phyloP scores from a whole-genome alignment of 345 rosid genomes.

The Citrus inodora region DNA sequence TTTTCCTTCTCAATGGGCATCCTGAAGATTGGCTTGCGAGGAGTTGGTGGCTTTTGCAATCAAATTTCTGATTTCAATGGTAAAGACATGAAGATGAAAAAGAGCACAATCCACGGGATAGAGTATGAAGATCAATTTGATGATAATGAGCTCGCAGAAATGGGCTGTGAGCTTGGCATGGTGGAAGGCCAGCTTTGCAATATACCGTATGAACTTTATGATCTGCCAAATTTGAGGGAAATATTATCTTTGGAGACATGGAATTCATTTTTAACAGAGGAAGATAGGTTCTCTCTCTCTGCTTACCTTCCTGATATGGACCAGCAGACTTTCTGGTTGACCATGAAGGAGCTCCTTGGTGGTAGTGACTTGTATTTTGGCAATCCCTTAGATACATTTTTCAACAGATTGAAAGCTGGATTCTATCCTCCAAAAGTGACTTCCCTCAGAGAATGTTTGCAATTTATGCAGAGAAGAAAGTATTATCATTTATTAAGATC shows the following conservation, averaged over 20 bases:
- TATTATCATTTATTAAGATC: conserved; percentile 47
- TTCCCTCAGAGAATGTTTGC: conserved; percentile 37
- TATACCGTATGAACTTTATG: conserved; percentile 62
- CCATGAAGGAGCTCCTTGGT: conserved; percentile 56
- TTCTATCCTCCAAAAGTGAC: conserved; percentile 49
- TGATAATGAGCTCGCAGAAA: conserved; percentile 34
- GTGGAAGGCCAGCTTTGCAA: conserved; percentile 53
- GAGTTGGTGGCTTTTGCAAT: conserved; percentile 15
- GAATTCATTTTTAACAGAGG: conserved; percentile 60
- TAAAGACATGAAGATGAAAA: conserved; percentile 24
- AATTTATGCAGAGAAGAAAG: conserved; percentile 36
- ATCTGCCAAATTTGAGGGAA: conserved; percentile 54
- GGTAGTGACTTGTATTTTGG: conserved; percentile 54
- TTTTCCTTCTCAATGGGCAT: conserved; percentile 33
- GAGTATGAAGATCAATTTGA: conserved; percentile 43
- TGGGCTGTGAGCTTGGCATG: conserved; percentile 48
- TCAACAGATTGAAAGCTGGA: conserved; percentile 57
- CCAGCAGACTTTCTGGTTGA: conserved; percentile 42
- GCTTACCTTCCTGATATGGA: conserved; percentile 72
- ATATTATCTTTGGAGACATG: conserved; percentile 59
- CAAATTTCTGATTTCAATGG: conserved; percentile 17
- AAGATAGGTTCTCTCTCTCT: conserved; percentile 53
- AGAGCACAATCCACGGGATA: conserved; percentile 21
- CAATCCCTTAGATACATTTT: conserved; percentile 54
- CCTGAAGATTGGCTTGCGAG: conserved; percentile 28